Percentiles rank a stretch among this genome's conserved stretches.
These are phyloP conservation scores for Sporothrix pallida DNA, from an alignment of 2,329 filamentous ascomycete species.

Conservation along the genomic window DNA sequence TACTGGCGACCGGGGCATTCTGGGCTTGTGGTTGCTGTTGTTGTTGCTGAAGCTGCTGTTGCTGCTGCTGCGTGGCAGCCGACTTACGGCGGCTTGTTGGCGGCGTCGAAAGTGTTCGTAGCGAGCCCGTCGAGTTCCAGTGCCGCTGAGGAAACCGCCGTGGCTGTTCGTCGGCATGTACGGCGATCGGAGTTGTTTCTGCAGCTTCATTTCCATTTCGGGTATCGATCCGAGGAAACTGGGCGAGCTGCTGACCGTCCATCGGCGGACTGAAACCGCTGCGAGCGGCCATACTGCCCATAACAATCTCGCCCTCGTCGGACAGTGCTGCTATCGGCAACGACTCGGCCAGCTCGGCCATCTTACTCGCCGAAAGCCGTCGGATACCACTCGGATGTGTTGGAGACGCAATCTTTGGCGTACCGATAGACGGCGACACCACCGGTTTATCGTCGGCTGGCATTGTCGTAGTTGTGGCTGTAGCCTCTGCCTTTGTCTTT, in stretches of 20 bases:
- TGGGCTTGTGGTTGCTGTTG: conserved; percentile 35
- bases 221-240: neutral
- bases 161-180: neutral
- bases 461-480: too few species aligned
- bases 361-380: conserved; percentile 63
- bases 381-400: conserved; percentile 51
- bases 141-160: conserved; percentile 15
- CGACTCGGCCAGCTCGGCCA: conserved; percentile 64
- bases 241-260: neutral
- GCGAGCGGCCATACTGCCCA: neutral
- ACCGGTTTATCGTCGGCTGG: neutral
- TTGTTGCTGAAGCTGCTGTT: conserved; percentile 41
- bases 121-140: conserved; percentile 29
- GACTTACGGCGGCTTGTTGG: conserved; percentile 52
- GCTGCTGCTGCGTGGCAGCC: conserved; percentile 37
- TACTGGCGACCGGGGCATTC: conserved; percentile 37
- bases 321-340: conserved; percentile 59
- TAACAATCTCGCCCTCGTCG: conserved; percentile 35
- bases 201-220: neutral
- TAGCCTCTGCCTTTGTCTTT: neutral
- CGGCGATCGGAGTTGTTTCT: neutral
- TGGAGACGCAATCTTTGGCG: neutral
- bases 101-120: conserved; percentile 58
- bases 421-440: neutral
- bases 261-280: neutral